phyloP scores from a whole-genome alignment of 768 basidiomycete species.

The Lactifluus rugatus region DNA sequence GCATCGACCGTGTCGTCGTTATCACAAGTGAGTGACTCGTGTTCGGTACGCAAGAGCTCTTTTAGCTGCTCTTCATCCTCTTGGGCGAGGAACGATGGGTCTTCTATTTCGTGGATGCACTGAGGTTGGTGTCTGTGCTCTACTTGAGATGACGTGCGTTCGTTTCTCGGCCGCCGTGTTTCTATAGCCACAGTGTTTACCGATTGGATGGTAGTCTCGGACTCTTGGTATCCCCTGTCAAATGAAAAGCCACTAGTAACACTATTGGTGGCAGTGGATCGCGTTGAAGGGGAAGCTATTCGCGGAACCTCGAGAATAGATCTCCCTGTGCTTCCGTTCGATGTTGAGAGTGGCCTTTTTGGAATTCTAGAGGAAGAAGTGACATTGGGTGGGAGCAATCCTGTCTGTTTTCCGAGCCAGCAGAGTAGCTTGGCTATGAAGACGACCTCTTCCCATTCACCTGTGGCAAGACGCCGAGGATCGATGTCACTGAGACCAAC shows the following conservation, averaged over 20 bases:
- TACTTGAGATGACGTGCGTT: constrained; percentile 2
- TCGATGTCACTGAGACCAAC: constrained; percentile 60
- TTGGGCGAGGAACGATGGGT: constrained; percentile 25
- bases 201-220: constrained; percentile 24
- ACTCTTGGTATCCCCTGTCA: constrained; percentile 28
- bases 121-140: constrained; percentile 3
- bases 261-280: constrained; percentile 30
- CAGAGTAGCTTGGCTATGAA: constrained; percentile 59
- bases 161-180: constrained; percentile 4
- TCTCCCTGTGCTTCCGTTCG: neutral
- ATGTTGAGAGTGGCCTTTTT: constrained; percentile 10
- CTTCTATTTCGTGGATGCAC: constrained; percentile 50
- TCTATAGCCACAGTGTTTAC: constrained; percentile 22
- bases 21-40: constrained; percentile 4
- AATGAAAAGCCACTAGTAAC: constrained; percentile 27
- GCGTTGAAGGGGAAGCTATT: constrained; percentile 22
- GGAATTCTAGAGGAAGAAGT: neutral
- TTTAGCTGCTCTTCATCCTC: constrained; percentile 12
- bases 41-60: constrained; percentile 3
- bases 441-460: constrained; percentile 56
- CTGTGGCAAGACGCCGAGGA: constrained; percentile 51
- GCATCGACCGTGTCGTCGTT: constrained; percentile 8
- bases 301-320: neutral
- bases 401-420: constrained; percentile 48
- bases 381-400: constrained; percentile 25